Conservation (phyloP, 768 basidiomycete genomes). For the Collybia sp. region DNA sequence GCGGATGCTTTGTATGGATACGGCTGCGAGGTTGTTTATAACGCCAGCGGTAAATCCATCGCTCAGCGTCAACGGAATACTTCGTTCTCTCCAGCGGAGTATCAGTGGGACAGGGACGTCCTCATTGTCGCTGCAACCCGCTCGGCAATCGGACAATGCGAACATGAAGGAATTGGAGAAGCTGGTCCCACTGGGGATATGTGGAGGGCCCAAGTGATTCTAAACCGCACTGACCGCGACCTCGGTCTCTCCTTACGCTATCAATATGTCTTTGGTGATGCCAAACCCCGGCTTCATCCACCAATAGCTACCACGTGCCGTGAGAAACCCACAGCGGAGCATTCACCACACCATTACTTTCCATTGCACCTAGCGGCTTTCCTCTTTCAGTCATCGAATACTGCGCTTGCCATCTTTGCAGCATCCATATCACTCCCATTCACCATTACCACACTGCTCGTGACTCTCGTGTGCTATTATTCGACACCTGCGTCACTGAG, state of each 20-base stretch:
- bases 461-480: constrained; percentile 37
- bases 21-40: constrained; percentile 28
- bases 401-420: constrained; percentile 18
- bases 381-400: constrained; percentile 6
- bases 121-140: constrained; percentile 11
- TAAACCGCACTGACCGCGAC: constrained; percentile 24
- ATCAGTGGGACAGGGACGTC: constrained; percentile 6
- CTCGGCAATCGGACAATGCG: constrained; percentile 6
- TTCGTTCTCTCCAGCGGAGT: too few relatives aligned
- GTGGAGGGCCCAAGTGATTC: constrained; percentile 13
- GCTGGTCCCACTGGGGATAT: constrained; percentile 2
- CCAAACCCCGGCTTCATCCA: constrained; percentile 3
- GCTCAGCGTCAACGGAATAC: not conserved
- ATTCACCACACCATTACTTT: constrained; percentile 4
- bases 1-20: constrained; percentile 34
- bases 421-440: constrained; percentile 27
- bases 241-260: constrained; percentile 26
- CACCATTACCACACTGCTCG: constrained; percentile 28
- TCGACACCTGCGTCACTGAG: constrained; percentile 29
- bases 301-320: not conserved
- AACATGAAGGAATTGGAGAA: not conserved
- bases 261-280: constrained; percentile 15
- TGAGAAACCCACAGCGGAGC: not conserved
- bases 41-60: constrained; percentile 2
- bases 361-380: too few relatives aligned